Evolutionary conservation across 176 grass and related monocot species (phyloP), one percentile per base, ranked within the genome.

Genomic region (Paspalum notatum): DNA sequence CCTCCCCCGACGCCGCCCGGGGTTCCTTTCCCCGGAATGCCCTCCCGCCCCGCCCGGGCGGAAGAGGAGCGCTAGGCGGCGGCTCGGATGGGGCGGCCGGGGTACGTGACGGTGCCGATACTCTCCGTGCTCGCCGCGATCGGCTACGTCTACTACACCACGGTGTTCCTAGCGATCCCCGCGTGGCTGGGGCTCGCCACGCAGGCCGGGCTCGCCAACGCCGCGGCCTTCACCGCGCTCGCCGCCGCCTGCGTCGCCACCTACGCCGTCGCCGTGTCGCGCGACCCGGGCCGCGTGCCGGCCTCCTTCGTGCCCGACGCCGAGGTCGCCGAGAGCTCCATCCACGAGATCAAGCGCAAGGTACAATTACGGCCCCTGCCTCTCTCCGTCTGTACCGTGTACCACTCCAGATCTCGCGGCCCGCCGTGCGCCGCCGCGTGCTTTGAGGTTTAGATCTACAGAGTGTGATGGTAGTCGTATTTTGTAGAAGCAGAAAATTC

Each of bases 321-420:
- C 54, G 92, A 99, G 90, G 91, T 89, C 41, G 2, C 75, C 37
- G 66, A 88, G 18, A 89, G 37, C 27, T 69, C 90, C 62, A 59
- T 99, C 86, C 86, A 98, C 77, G 92, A 95, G 84, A 93, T 93
- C 90, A 98, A 98, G 90, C 76, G 90, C 14, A 97, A 97, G 93
- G 93, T 97, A 73, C 45, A 6, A 5, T 62, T 46, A 5, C 72
- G 21, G 40, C 82, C 38, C 62, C 40, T 52, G 76, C 57, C 45
- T 69, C 41, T 44, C 24, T 55, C 54, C 61, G 4, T 45, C 75
- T 14, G 59, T 26, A 11, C 41, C 15, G 21, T 46, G 59, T 8
- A 41, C 49, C 15, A 8, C 50, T 7, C 53, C 75, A 92, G 87
- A 95, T 92, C 77, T 72, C 63, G 62, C 17, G 11, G 15, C 12